Percentiles rank a stretch among this genome's conserved stretches.
phyloP scores from a whole-genome alignment of 2,329 filamentous ascomycete species.

The Aspergillus tamarii region DNA sequence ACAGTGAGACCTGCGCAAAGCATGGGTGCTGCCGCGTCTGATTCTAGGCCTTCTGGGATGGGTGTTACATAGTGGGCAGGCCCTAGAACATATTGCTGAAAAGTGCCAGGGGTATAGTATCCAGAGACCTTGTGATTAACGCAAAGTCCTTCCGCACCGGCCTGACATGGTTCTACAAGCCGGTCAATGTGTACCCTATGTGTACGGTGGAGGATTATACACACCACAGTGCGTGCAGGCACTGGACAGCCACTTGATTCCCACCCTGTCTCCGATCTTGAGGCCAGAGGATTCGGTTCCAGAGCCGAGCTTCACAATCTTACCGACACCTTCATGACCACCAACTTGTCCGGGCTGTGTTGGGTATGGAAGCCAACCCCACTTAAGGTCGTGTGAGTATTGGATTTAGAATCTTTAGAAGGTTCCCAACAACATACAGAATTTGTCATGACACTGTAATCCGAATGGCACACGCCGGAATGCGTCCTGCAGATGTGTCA shows the following conservation, averaged over 20 bases:
- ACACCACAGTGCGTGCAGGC: constrained; percentile 59
- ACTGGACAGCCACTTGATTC: constrained; percentile 68
- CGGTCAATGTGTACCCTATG: constrained; percentile 7
- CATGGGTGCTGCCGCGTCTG: constrained; percentile 66
- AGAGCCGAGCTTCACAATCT: constrained; percentile 66
- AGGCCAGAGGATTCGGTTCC: constrained; percentile 59
- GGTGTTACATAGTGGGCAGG: constrained; percentile 71
- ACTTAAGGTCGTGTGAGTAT: constrained; percentile 38
- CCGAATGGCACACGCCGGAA: constrained; percentile 67
- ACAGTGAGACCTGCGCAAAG: constrained; percentile 70
- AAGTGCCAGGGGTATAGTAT: constrained; percentile 72
- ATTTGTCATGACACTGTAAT: constrained; percentile 61
- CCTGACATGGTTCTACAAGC: constrained; percentile 51
- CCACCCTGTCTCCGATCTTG: constrained; percentile 69
- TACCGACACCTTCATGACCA: constrained; percentile 70
- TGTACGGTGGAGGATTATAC: constrained; percentile 14
- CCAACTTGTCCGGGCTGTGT: constrained; percentile 66
- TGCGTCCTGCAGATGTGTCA: constrained; percentile 52
- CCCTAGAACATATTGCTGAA: constrained; percentile 68
- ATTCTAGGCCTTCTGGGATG: constrained; percentile 64
- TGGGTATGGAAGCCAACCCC: constrained; percentile 60
- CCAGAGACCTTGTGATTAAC: constrained; percentile 63
- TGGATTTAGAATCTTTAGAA: background rate
- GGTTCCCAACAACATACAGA: constrained; percentile 25
- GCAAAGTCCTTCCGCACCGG: constrained; percentile 59